Percentiles rank a stretch among this genome's conserved stretches.
phyloP scores from a whole-genome alignment of 805 yeast species.

The Candida nonsorbophila region DNA sequence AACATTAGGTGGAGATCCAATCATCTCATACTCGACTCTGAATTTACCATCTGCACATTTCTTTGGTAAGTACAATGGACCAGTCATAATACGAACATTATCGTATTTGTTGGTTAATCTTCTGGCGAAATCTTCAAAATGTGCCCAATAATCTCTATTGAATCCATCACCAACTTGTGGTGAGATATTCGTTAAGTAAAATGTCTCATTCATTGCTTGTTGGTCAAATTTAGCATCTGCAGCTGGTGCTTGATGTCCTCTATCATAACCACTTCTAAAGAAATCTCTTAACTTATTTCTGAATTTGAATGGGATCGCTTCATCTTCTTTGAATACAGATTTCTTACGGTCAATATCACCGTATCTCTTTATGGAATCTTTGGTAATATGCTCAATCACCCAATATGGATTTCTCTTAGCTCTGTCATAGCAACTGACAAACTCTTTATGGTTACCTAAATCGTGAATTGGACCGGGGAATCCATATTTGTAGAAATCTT shows the following conservation, averaged over 20 bases:
- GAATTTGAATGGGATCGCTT: constrained; percentile 66
- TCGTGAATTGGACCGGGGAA: constrained; percentile 96
- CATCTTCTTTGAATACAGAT: constrained; percentile 85
- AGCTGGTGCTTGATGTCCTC: constrained; percentile 98
- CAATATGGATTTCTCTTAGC: constrained; percentile 80
- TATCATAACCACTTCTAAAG: constrained; percentile 91
- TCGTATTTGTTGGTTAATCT: constrained; percentile 66
- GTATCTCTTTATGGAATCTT: constrained; percentile 51
- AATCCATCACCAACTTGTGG: constrained; percentile 98
- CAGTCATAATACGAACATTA: constrained; percentile 83
- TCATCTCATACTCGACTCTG: constrained; percentile 82
- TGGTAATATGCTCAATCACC: constrained; percentile 86
- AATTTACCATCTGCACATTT: constrained; percentile 77
- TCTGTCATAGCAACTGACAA: constrained; percentile 82
- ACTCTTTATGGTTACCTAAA: constrained; percentile 65
- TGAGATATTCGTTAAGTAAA: constrained; percentile 81
- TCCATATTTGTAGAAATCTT: constrained; percentile 83
- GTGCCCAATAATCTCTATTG: constrained; percentile 97
- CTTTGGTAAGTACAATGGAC: constrained; percentile 87
- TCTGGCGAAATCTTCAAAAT: constrained; percentile 84
- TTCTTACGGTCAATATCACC: constrained; percentile 69
- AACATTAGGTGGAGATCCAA: constrained; percentile 92
- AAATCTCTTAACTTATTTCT: constrained; percentile 78
- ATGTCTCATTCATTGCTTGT: constrained; percentile 92
- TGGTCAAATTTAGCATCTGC: constrained; percentile 93